Evolutionary conservation across 1,284 basidiomycete genomes (phyloP), one percentile per base, ranked within the genome.

Genomic region (Trichosporon asahii): DNA sequence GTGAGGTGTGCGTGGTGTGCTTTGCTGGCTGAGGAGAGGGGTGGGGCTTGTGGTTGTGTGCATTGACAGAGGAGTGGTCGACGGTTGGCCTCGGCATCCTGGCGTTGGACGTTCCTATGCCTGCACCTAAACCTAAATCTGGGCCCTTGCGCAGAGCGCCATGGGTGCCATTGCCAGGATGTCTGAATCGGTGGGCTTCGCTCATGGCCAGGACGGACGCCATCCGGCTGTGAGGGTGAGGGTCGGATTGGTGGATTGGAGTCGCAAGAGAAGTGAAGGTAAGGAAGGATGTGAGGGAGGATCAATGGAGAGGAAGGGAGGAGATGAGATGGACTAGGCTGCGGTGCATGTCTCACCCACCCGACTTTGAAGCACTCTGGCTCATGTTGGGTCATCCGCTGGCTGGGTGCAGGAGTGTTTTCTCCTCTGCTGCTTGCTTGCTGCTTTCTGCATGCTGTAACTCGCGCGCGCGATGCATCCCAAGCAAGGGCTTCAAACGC

Each of bases 121-220:
- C 49, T 53, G 49, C 49, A 53, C 49, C 49, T 53, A 53, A 53
- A 53, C 49, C 49, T 53, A 53, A 53, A 53, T 53, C 15, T 23
- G 49, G 49, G 49, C 49, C 49, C 49, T 53, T 53, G 49, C 49
- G 49, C 21, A 40, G 37, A 40, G 40, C 9, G 35, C 35, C 35
- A 37, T 37, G 35, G 35, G 35, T 37, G 35, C 35, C 11, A 37
- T 37, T 12, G 35, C 35, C 35, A 37, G 35, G 35, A 37, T 9
- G 35, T 8, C 11, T 37, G 35, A 37, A 37, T 37, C 14, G 11
- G 35, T 37, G 35, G 40, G 40, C 9, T 3, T 44, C 11, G 40
- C 49, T 21, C 49, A 53, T 53, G 49, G 49, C 49, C 7, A 53
- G 49, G 49, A 53, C 49, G 21, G 49, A 53, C 49, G 49, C 49